phyloP scores from a whole-genome alignment of 805 yeast species.

The Sugiyamaella lignohabitans region DNA sequence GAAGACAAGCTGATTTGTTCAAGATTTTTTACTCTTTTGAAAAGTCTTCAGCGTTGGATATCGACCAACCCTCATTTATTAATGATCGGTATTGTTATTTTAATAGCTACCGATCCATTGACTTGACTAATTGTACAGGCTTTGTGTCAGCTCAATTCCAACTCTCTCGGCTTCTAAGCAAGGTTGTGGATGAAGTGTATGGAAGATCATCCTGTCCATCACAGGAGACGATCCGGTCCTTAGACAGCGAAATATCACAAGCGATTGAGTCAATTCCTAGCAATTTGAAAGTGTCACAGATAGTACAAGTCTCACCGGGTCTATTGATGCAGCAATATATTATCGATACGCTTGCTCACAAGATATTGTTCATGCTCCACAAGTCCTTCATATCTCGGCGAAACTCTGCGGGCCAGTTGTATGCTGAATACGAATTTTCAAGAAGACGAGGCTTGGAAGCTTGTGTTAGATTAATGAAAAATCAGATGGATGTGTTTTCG shows the following conservation, averaged over 20 bases:
- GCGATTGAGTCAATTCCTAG: background rate
- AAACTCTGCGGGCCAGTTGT: background rate
- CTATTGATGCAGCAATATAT: constrained; percentile 3
- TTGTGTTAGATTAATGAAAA: background rate
- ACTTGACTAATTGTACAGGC: background rate
- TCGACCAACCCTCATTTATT: constrained; percentile 5
- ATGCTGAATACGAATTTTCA: background rate
- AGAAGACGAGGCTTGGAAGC: background rate
- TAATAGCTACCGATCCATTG: background rate
- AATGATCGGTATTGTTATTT: constrained; percentile 2
- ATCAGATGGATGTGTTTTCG: background rate
- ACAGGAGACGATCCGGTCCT: background rate
- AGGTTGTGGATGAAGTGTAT: background rate
- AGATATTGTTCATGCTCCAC: background rate
- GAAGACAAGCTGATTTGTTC: background rate
- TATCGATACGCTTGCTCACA: background rate
- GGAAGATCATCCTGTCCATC: background rate
- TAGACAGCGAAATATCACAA: background rate
- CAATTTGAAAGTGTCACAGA: background rate
- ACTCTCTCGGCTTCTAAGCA: background rate
- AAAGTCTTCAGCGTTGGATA: constrained; percentile 2
- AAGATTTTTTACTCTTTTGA: constrained; percentile 1
- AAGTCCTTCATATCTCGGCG: background rate
- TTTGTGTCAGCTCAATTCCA: background rate
- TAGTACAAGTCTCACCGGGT: background rate